These are phyloP conservation scores for Xylariaceae sp. DNA, from an alignment of 2,329 filamentous ascomycete genomes.

Conservation along the genomic window DNA sequence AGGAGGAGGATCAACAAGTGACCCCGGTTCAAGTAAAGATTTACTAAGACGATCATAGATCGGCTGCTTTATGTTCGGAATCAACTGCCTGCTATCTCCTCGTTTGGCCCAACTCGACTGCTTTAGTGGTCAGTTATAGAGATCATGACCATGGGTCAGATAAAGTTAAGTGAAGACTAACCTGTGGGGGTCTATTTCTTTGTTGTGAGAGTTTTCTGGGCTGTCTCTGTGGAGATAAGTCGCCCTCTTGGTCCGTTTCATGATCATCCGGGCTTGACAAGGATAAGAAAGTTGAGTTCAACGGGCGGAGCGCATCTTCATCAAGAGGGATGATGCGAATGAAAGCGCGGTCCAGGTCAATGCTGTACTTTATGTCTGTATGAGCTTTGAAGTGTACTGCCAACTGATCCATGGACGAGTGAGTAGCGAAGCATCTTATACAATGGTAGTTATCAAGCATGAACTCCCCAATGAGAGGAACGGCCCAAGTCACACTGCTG, in stretches of 20 bases:
- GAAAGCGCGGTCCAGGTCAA: slow-evolving; percentile 39
- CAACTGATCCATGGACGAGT: slow-evolving; percentile 55
- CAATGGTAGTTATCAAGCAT: slow-evolving; percentile 57
- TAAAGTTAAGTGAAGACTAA: slow-evolving; percentile 21
- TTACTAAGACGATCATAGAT: slow-evolving; percentile 66
- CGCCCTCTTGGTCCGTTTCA: slow-evolving; percentile 36
- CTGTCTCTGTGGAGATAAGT: slow-evolving; percentile 32
- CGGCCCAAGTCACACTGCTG: slow-evolving; percentile 51
- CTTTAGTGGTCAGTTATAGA: slow-evolving; percentile 20
- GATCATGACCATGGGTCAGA: not conserved
- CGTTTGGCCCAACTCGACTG: slow-evolving; percentile 30
- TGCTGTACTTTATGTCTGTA: slow-evolving; percentile 51
- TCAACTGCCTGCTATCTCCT: slow-evolving; percentile 45
- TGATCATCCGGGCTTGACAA: slow-evolving; percentile 33
- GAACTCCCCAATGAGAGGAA: slow-evolving; percentile 53
- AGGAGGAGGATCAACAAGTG: slow-evolving; percentile 50
- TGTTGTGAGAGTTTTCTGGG: slow-evolving; percentile 28
- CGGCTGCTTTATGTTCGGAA: slow-evolving; percentile 57
- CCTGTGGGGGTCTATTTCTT: slow-evolving; percentile 27
- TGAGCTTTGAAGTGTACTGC: slow-evolving; percentile 57
- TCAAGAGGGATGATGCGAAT: slow-evolving; percentile 38
- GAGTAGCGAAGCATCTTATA: slow-evolving; percentile 55
- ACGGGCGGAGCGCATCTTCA: slow-evolving; percentile 34
- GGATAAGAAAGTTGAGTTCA: slow-evolving; percentile 30
- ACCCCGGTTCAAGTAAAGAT: slow-evolving; percentile 54